Percentiles rank a stretch among this genome's conserved stretches.
These are phyloP conservation scores for Strobilomyces dryophilus DNA, from an alignment of 768 basidiomycete genomes.

Conservation along the genomic window DNA sequence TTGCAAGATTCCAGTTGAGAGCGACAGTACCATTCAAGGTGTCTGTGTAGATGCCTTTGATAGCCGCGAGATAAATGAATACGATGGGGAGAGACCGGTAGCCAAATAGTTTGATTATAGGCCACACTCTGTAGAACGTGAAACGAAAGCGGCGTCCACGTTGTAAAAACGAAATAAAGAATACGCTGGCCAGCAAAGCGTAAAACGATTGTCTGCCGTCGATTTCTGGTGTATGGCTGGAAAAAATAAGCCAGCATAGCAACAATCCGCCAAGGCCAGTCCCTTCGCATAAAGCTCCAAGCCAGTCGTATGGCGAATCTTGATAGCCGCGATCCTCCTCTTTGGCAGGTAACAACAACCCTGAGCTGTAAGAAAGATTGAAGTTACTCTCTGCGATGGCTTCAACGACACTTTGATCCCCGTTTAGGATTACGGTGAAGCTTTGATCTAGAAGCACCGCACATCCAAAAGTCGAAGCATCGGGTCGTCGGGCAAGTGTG, in stretches of 20 bases:
- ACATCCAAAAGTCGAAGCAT: background rate
- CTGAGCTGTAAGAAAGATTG: background rate
- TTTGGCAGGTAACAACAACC: background rate
- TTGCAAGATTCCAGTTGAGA: background rate
- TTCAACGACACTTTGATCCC: background rate
- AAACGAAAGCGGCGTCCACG: too few relatives aligned
- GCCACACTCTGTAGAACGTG: too few relatives aligned
- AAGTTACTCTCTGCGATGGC: background rate
- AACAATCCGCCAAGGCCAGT: background rate
- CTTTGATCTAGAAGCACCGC: background rate
- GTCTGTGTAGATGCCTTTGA: too few relatives aligned
- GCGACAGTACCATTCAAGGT: background rate
- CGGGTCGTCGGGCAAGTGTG: background rate
- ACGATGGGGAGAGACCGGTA: too few relatives aligned
- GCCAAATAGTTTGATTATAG: too few relatives aligned
- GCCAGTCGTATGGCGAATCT: background rate
- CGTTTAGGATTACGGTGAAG: background rate
- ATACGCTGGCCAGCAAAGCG: too few relatives aligned
- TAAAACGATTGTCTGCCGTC: too few relatives aligned
- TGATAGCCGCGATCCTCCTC: background rate
- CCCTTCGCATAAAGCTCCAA: background rate
- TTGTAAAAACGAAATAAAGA: too few relatives aligned
- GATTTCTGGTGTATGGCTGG: too few relatives aligned
- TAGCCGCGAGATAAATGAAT: too few relatives aligned
- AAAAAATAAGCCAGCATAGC: background rate